Evolutionary conservation across 805 yeast genomes (phyloP), one percentile per base, ranked within the genome.

Genomic region (Wilhelminamyces savonicus): DNA sequence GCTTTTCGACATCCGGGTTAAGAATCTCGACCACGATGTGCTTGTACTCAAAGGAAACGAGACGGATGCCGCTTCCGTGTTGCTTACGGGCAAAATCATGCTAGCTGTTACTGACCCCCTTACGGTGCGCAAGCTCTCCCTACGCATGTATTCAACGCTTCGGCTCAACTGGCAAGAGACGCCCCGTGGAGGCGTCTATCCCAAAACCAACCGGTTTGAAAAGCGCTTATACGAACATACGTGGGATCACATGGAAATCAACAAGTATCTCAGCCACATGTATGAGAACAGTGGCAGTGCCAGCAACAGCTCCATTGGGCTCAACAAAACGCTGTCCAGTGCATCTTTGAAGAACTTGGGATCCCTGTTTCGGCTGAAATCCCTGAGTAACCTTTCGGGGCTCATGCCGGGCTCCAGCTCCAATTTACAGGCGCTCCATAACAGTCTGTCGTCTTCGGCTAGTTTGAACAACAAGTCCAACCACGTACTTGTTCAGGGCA

Each of bases 1-100:
- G n/a, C n/a, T n/a, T n/a, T n/a, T 62, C 36, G 68, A 72, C 30
- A 66, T 74, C 33, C 65, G 94, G 30, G 54, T 85, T 21, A 69
- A 74, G 29, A 75, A 85, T 16, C 52, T 71, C 2, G 94, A 83
- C 24, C 79, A 77, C 39, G 92, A 86, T 47, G 90, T 88, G 7
- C 56, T 90, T 4, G 72, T 92, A 7, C 54, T 90, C 19, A 81
- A 86, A 42, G 98, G 98, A 1, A 48, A 80, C 1, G 76, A 81
- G 5, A 67, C 70, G 21, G 88, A 80, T 30, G 95, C 97, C 0
- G 69, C 85, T 0, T 78, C 95, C 2, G 83, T 76, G 3, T 59
- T 82, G 5, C 54, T 92, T 16, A 61, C 81, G 1, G 98, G 98
- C 4, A 76, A 75, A 8, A 77, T 92, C 15, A 87, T 81, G 1